Percentiles rank a stretch among this genome's conserved stretches.
Evolutionary conservation across 768 basidiomycete species (phyloP).

Genomic region (Mycena vulgaris): DNA sequence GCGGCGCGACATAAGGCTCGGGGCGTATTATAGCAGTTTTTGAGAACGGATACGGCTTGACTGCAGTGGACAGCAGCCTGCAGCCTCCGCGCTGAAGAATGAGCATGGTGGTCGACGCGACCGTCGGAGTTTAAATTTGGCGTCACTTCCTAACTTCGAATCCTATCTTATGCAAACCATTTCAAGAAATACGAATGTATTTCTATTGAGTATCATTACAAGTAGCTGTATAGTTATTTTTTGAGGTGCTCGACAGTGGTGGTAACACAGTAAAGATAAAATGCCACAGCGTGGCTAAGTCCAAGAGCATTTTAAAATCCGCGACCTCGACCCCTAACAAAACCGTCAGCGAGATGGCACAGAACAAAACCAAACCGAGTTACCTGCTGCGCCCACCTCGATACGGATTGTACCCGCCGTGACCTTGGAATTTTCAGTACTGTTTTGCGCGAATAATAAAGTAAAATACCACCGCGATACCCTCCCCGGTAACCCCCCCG

Average conservation of each 20-base stretch:
- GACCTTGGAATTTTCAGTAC: conserved; percentile 41
- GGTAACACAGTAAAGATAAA: conserved; percentile 3
- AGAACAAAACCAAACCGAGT: conserved; percentile 43
- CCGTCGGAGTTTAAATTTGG: neutral
- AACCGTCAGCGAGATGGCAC: neutral
- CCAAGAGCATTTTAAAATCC: conserved; percentile 64
- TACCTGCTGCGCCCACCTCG: conserved; percentile 82
- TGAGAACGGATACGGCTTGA: conserved; percentile 78
- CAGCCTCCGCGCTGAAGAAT: conserved; percentile 51
- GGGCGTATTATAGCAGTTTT: conserved; percentile 72
- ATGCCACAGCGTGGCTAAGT: neutral
- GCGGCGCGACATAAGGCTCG: conserved; percentile 58
- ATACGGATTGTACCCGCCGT: conserved; percentile 74
- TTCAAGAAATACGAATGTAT: conserved; percentile 17
- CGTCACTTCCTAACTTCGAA: too few species aligned
- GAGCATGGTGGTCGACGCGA: conserved; percentile 46
- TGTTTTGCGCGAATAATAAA: neutral
- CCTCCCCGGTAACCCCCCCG: conserved; percentile 73
- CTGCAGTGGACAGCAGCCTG: conserved; percentile 63
- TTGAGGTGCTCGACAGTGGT: conserved; percentile 19
- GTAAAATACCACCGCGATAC: conserved; percentile 60
- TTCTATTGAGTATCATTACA: conserved; percentile 33
- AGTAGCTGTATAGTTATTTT: conserved; percentile 34
- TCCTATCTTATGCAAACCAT: too few species aligned
- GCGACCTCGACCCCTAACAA: conserved; percentile 77